A percentile compares a stretch with the other conserved stretches of the same genome.
Conservation (phyloP, 768 basidiomycete species). For the Kwoniella mangroviensis region DNA sequence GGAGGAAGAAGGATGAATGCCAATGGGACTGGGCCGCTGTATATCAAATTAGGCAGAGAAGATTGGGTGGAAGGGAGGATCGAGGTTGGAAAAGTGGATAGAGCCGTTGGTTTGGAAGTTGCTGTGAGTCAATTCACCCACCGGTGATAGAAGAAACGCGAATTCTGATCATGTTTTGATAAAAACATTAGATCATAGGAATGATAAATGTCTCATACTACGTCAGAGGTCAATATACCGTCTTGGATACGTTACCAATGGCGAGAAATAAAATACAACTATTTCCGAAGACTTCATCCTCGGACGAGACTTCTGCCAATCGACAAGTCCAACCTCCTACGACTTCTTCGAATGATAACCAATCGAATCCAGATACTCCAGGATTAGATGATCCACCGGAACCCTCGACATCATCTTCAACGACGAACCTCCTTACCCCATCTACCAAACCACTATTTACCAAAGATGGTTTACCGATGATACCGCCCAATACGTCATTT, state of each 20-base stretch:
- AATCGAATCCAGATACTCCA: not conserved
- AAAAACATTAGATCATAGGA: constrained; percentile 16
- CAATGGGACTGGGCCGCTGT: constrained; percentile 45
- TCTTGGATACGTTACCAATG: constrained; percentile 47
- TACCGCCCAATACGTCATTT: constrained; percentile 34
- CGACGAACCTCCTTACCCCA: constrained; percentile 1
- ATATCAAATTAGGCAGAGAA: constrained; percentile 32
- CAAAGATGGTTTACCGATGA: constrained; percentile 33
- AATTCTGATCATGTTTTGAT: too few relatives aligned
- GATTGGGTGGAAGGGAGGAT: constrained; percentile 44
- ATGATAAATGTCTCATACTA: constrained; percentile 46
- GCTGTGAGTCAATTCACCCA: constrained; percentile 29
- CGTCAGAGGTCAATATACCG: constrained; percentile 50
- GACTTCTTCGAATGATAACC: too few relatives aligned
- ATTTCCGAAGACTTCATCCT: constrained; percentile 25
- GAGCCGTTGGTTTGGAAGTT: constrained; percentile 42
- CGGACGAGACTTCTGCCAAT: not conserved
- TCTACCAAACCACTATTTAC: not conserved
- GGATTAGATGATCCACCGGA: not conserved
- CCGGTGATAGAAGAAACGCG: too few relatives aligned
- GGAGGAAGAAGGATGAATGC: constrained; percentile 37
- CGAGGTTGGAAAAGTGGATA: constrained; percentile 47
- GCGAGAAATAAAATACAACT: constrained; percentile 25
- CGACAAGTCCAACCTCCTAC: not conserved
- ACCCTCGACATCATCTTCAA: not conserved